phyloP scores from a whole-genome alignment of 2,329 filamentous ascomycete species.

The Oidium heveae region DNA sequence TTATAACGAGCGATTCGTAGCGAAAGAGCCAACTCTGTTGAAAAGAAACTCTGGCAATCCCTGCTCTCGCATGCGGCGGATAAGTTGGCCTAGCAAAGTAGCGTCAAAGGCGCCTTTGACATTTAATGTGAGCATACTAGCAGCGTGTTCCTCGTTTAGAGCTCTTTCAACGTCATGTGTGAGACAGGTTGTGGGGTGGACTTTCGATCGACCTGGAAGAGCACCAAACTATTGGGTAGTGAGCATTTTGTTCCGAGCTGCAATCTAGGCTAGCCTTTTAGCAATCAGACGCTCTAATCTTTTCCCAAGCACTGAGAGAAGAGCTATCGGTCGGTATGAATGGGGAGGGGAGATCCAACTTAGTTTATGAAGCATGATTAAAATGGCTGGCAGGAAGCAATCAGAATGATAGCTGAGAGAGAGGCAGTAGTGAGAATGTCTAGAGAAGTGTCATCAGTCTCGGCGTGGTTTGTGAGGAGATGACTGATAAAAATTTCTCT shows the following conservation, averaged over 20 bases:
- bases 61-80: neutral
- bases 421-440: neutral
- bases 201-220: neutral
- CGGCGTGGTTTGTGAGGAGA: too few species aligned
- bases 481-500: neutral
- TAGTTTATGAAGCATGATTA: too few species aligned
- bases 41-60: neutral
- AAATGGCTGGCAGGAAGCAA: neutral
- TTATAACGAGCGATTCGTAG: neutral
- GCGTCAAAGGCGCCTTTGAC: neutral
- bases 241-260: neutral
- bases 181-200: neutral
- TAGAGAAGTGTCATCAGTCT: too few species aligned
- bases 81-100: neutral
- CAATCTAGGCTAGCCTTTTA: too few species aligned
- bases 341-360: too few species aligned
- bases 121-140: too few species aligned
- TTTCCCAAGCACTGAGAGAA: too few species aligned
- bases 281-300: too few species aligned
- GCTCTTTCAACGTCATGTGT: too few species aligned
- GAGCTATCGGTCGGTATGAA: too few species aligned
- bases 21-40: neutral
- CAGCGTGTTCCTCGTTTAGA: too few species aligned
- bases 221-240: neutral
- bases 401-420: neutral